A percentile compares a stretch with the other conserved stretches of the same genome.
phyloP scores from a whole-genome alignment of 164 flowering plant species.

The Vitis rupestris region DNA sequence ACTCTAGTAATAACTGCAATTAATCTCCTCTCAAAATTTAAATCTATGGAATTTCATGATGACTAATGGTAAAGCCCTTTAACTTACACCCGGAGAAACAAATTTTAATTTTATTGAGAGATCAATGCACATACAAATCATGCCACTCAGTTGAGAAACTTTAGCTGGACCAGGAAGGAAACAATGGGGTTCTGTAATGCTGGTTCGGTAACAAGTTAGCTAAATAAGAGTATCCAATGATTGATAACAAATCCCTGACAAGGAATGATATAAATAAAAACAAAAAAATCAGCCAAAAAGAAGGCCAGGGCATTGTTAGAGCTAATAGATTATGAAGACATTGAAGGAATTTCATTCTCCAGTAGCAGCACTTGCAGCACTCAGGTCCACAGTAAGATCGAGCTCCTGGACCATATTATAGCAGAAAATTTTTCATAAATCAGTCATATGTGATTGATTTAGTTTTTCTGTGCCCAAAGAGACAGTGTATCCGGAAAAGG shows the following conservation, averaged over 20 bases:
- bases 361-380: constrained; percentile 77
- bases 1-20: too few species aligned
- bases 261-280: background rate
- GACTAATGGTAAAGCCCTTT: too few species aligned
- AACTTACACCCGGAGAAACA: too few species aligned
- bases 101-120: background rate
- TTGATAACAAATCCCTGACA: background rate
- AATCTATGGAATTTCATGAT: too few species aligned
- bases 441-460: background rate
- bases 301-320: background rate
- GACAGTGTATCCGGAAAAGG: background rate
- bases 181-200: background rate
- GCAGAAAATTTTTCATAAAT: background rate
- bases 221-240: background rate
- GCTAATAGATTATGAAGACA: background rate
- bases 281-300: background rate
- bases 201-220: background rate
- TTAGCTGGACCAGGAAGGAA: background rate
- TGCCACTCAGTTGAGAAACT: background rate
- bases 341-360: constrained; percentile 32
- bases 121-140: background rate
- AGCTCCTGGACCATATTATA: constrained; percentile 38
- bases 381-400: constrained; percentile 79
- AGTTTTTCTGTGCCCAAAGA: background rate
- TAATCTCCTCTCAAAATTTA: too few species aligned